Base-by-base conservation (phyloP, 2,329 filamentous ascomycete species). In the Massarina eburnea region DNA sequence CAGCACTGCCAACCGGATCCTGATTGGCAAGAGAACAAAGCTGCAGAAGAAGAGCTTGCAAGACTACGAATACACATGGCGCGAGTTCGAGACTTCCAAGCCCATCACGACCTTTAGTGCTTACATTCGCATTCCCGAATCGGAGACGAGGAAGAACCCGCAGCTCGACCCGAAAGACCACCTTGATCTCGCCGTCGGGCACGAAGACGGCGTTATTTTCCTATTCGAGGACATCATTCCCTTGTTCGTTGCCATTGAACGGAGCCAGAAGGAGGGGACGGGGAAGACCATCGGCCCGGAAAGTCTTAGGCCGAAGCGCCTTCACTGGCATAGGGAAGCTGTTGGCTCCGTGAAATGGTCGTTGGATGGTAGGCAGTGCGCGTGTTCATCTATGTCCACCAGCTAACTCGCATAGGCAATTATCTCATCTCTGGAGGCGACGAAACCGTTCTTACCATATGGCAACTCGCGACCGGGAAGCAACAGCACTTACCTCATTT, bases 381-480 rank as follows among this genome's bases (percentile, higher is more conserved):
- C 1, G n/a, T 8, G 38, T 4, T 46, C 35, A n/a, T 40, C 27
- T 21, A 34, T 7, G n/a, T 17, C 37, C 9, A 7, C 17, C 22
- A 14, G 18, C 39, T 54, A 35, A 54, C 37, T 17, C 9, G 2
- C 10, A 19, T 33, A 94, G 89, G 89, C 40, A 91, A 96, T 65
- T 99, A 99, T 68, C 73, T 99, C 48, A 85, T 99, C 41, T 97
- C 94, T 45, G 94, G 94, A 63, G 94, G 94, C 24, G 83, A 84
- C 18, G 94, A 99, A 71, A 91, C 90, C 7, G 88, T 90, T 17
- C 77, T 99, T 33, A 89, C 96, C 8, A 76, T 96, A 24, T 97
- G 91, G 91, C 94, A 99, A 71, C 77, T 96, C 46, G 89, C 95
- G 56, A 96, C 92, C 0, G 85, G 85, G 52, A 86, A 86, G 65